Conservation (phyloP, 2,329 filamentous ascomycete genomes). For the Trichophyton mentagrophytes region DNA sequence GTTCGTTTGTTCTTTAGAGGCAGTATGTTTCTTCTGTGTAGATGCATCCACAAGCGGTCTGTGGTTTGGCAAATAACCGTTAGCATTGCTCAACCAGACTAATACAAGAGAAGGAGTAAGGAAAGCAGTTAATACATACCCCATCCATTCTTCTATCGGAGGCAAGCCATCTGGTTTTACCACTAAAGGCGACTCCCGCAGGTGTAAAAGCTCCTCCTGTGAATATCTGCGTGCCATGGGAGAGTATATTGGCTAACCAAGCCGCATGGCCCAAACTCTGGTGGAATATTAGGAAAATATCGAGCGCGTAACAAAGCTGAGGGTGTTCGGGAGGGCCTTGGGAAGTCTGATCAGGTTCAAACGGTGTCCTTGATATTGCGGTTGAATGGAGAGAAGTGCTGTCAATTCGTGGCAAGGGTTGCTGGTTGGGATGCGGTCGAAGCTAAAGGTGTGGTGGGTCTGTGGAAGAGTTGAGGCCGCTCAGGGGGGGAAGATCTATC, state of each 20-base stretch:
- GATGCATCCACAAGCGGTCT: conserved; percentile 33
- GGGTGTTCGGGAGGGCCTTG: neutral
- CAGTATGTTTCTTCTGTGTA: conserved; percentile 27
- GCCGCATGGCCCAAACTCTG: conserved; percentile 10
- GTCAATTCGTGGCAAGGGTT: conserved; percentile 2
- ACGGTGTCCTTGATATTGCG: neutral
- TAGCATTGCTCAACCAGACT: conserved; percentile 7
- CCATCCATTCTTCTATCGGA: conserved; percentile 91
- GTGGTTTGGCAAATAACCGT: conserved; percentile 11
- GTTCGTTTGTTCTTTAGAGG: conserved; percentile 23
- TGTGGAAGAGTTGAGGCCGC: neutral
- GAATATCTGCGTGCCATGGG: conserved; percentile 51
- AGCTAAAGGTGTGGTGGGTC: neutral
- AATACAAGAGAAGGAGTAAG: conserved; percentile 9
- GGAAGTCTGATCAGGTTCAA: neutral
- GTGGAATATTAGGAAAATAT: neutral
- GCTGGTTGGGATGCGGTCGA: conserved; percentile 1
- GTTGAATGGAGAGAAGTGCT: neutral
- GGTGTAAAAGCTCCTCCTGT: conserved; percentile 58
- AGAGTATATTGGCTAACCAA: conserved; percentile 12
- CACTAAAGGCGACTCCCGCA: conserved; percentile 73
- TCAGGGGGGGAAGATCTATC: neutral
- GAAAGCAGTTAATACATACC: conserved; percentile 42
- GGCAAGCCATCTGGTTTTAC: conserved; percentile 66
- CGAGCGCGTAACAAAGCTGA: neutral